These are phyloP conservation scores for Reutealis trisperma DNA, from an alignment of 345 rosid species.

Conservation along the genomic window DNA sequence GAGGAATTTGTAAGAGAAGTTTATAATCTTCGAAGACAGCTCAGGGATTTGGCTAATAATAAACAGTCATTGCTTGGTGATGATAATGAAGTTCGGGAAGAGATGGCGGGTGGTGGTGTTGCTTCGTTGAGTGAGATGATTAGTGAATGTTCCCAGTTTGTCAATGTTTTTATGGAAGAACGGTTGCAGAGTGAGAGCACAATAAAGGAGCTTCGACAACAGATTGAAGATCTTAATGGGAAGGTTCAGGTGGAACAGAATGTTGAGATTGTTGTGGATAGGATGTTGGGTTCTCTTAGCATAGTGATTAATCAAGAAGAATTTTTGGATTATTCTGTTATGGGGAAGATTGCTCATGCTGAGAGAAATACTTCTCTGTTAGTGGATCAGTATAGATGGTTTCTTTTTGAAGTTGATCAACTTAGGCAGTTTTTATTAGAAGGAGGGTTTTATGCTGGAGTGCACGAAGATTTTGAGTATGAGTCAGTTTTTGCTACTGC, in stretches of 20 bases:
- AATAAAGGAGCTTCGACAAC: constrained; percentile 46
- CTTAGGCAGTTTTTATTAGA: constrained; percentile 63
- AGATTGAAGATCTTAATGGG: constrained; percentile 60
- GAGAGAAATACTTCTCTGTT: constrained; percentile 56
- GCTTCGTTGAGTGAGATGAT: constrained; percentile 35
- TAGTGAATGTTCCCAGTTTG: constrained; percentile 48
- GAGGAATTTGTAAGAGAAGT: constrained; percentile 49
- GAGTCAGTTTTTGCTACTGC: constrained; percentile 52
- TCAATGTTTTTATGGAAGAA: constrained; percentile 46
- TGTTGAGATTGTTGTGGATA: constrained; percentile 52
- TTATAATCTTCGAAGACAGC: constrained; percentile 41
- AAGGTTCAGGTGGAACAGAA: constrained; percentile 45
- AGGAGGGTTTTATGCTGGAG: constrained; percentile 40
- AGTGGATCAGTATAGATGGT: constrained; percentile 59
- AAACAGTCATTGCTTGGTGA: constrained; percentile 25
- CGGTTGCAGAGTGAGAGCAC: constrained; percentile 41
- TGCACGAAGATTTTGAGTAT: constrained; percentile 53
- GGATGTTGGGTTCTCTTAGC: constrained; percentile 62
- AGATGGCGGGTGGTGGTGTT: constrained; percentile 14
- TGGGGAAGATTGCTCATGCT: constrained; percentile 51
- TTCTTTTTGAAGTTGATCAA: constrained; percentile 62
- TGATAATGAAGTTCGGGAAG: constrained; percentile 15
- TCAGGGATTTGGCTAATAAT: constrained; percentile 37
- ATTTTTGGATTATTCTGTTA: constrained; percentile 51
- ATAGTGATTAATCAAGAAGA: constrained; percentile 58